phyloP scores from a whole-genome alignment of 2,329 filamentous ascomycete species.

The Ophiosphaerella herpotricha region DNA sequence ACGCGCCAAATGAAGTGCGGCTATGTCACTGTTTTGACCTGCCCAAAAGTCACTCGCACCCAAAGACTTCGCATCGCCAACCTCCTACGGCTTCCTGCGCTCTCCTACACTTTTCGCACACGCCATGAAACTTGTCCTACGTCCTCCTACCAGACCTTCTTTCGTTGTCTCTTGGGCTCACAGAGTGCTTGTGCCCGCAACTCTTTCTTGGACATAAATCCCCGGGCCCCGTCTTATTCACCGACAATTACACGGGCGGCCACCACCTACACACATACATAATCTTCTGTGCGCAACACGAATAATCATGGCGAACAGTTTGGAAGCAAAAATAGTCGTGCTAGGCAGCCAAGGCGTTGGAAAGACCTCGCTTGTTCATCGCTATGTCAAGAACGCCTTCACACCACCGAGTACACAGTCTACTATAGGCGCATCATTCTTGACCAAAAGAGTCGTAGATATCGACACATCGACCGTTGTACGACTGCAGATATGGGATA shows the following conservation, averaged over 20 bases:
- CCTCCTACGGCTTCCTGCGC: slow-evolving; percentile 16
- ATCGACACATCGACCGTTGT: slow-evolving; percentile 84
- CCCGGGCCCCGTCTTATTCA: slow-evolving; percentile 4
- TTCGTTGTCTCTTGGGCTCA: slow-evolving; percentile 17
- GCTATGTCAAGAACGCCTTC: slow-evolving; percentile 75
- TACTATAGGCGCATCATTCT: slow-evolving; percentile 57
- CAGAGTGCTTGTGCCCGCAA: slow-evolving; percentile 8
- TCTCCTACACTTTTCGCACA: slow-evolving; percentile 15
- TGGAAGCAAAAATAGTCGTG: slow-evolving; percentile 82
- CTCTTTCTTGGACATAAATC: slow-evolving; percentile 13
- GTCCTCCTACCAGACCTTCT: slow-evolving; percentile 22
- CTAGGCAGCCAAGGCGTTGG: slow-evolving; percentile 79
- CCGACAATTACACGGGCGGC: slow-evolving; percentile 1
- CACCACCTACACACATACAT: background rate
- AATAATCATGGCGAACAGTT: slow-evolving; percentile 52
- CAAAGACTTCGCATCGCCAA: slow-evolving; percentile 5
- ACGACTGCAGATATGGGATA: slow-evolving; percentile 96
- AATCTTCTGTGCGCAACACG: background rate
- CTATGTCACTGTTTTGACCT: slow-evolving; percentile 30
- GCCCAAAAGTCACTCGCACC: slow-evolving; percentile 10
- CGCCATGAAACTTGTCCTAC: slow-evolving; percentile 39
- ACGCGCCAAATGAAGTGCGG: slow-evolving; percentile 30
- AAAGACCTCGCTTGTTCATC: slow-evolving; percentile 77
- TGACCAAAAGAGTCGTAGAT: slow-evolving; percentile 73
- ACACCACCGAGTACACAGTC: slow-evolving; percentile 59